phyloP scores from a whole-genome alignment of 345 rosid species.

The Linum usitatissimum region DNA sequence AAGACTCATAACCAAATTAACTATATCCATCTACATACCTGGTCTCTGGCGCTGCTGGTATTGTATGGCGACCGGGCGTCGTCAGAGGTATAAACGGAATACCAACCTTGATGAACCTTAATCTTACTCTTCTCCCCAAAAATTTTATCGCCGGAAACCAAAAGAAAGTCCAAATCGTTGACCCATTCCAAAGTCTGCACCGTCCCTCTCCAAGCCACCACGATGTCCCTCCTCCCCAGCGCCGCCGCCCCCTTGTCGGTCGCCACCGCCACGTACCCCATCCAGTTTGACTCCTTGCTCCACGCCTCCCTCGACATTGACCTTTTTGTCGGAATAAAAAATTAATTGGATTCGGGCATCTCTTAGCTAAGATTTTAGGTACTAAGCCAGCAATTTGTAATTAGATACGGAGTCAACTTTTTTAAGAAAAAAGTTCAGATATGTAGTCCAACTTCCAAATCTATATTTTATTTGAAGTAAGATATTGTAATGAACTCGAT shows the following conservation, averaged over 20 bases:
- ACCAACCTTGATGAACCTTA: conserved; percentile 27
- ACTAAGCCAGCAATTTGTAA: too few relatives aligned
- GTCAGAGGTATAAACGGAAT: conserved; percentile 25
- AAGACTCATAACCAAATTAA: not conserved
- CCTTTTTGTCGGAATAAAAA: not conserved
- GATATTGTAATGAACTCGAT: too few relatives aligned
- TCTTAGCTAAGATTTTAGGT: too few relatives aligned
- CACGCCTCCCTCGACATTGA: conserved; percentile 8
- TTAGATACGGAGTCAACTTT: too few relatives aligned
- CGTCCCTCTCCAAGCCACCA: conserved; percentile 46
- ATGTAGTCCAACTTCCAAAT: too few relatives aligned
- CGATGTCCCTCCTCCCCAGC: conserved; percentile 43
- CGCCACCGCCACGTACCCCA: conserved; percentile 37
- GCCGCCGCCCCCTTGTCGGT: conserved; percentile 33
- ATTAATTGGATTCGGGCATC: too few relatives aligned
- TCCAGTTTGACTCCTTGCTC: conserved; percentile 28
- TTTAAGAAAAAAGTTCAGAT: too few relatives aligned
- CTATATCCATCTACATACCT: conserved; percentile 18
- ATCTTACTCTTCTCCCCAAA: not conserved
- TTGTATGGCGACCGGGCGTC: conserved; percentile 19
- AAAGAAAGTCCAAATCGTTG: conserved; percentile 13
- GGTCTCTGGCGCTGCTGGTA: conserved; percentile 33
- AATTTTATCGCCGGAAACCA: conserved; percentile 7
- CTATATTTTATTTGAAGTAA: too few relatives aligned
- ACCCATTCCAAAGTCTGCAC: not conserved